These are phyloP conservation scores for Amphirosellinia nigrospora DNA, from an alignment of 495 filamentous ascomycete genomes.

Conservation along the genomic window DNA sequence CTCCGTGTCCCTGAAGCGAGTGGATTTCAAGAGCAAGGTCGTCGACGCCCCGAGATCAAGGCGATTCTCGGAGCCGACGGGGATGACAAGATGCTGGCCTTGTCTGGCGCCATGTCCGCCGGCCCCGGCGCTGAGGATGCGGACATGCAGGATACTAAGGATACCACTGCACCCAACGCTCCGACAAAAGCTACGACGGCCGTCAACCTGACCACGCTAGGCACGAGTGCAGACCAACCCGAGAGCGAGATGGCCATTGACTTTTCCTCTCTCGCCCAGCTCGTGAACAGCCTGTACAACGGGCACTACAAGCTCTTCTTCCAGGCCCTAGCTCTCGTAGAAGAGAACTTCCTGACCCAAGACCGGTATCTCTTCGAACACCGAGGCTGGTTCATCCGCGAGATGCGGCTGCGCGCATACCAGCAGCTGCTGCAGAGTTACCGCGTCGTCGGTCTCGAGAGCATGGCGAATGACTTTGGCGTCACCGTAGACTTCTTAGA, in stretches of 20 bases:
- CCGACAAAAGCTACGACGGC: conserved; percentile 66
- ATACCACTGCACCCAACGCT: conserved; percentile 49
- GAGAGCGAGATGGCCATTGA: conserved; percentile 82
- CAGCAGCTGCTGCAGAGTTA: conserved; percentile 98
- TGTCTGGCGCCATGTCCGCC: conserved; percentile 76
- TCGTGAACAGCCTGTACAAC: conserved; percentile 89
- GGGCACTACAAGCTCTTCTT: conserved; percentile 96
- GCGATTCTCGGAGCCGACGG: conserved; percentile 85
- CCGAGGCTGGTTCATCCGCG: conserved; percentile 91
- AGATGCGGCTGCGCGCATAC: conserved; percentile 96
- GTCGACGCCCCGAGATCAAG: conserved; percentile 98
- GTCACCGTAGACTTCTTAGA: conserved; percentile 96
- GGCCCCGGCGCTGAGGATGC: conserved; percentile 80
- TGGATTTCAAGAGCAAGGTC: conserved; percentile 98
- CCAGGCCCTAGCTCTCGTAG: conserved; percentile 84
- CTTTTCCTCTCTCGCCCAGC: conserved; percentile 77
- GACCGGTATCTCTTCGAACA: conserved; percentile 96
- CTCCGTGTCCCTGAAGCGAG: conserved; percentile 90
- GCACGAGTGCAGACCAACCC: conserved; percentile 67
- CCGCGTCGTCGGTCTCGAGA: conserved; percentile 90
- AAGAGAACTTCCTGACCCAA: conserved; percentile 90
- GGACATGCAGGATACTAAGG: conserved; percentile 71
- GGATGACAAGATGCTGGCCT: conserved; percentile 81
- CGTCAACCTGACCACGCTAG: conserved; percentile 84
- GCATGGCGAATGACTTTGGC: conserved; percentile 96